Conservation (phyloP, 2,329 filamentous ascomycete genomes). For the Botrytis pseudocinerea region DNA sequence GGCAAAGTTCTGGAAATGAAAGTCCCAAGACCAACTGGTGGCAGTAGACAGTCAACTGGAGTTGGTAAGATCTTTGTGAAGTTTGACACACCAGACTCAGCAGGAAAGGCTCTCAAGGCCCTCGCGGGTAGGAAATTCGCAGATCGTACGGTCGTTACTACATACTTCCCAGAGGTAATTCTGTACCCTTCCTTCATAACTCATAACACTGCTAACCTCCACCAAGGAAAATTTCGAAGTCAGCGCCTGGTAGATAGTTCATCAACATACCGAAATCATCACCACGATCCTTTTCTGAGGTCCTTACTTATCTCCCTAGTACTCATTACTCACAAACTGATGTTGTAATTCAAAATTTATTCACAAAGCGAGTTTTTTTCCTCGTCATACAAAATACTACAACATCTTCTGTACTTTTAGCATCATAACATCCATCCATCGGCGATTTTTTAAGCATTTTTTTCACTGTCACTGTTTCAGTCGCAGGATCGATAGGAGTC, state of each 20-base stretch:
- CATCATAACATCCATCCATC: background rate
- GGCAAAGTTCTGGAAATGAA: slow-evolving; percentile 86
- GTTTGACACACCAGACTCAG: slow-evolving; percentile 75
- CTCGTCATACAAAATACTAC: background rate
- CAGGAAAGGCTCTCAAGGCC: slow-evolving; percentile 82
- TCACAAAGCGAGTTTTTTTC: background rate
- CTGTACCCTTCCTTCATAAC: background rate
- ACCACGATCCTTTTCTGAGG: background rate
- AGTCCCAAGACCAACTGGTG: slow-evolving; percentile 82
- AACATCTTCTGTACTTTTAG: slow-evolving; percentile 18
- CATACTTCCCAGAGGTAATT: slow-evolving; percentile 87
- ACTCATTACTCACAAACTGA: slow-evolving; percentile 10
- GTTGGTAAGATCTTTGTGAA: slow-evolving; percentile 99
- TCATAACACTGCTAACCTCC: slow-evolving; percentile 40
- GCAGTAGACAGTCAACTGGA: slow-evolving; percentile 79
- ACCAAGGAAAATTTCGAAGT: slow-evolving; percentile 83
- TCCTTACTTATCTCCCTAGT: background rate
- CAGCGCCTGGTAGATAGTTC: slow-evolving; percentile 39
- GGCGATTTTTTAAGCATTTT: background rate
- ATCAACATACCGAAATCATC: background rate
- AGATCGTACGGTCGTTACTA: slow-evolving; percentile 92
- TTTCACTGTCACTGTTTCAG: background rate
- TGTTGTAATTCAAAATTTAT: background rate
- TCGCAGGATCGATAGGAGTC: slow-evolving; percentile 6
- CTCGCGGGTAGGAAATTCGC: slow-evolving; percentile 95